Conservation (phyloP, 495 filamentous ascomycete species). For the Podospora pseudopauciseta region DNA sequence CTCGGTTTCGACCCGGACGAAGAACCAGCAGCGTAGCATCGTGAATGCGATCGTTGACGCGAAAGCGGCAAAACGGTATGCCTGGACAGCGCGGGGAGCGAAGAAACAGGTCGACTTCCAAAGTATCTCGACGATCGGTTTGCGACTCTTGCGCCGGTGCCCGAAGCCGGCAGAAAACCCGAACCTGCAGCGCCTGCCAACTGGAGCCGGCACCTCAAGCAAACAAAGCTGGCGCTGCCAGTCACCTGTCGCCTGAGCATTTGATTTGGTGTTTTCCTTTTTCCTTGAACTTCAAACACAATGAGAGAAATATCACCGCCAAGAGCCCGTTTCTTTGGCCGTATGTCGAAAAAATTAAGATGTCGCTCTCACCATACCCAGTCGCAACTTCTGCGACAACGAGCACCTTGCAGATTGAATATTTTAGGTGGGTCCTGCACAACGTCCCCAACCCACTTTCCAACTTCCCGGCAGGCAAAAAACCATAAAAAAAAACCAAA, state of each 20-base stretch:
- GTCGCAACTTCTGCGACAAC: slow-evolving; percentile 11
- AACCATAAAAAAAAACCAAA: too few relatives aligned
- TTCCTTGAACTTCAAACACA: neutral
- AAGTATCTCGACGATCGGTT: neutral
- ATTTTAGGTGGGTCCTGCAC: slow-evolving; percentile 30
- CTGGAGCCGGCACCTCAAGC: slow-evolving; percentile 46
- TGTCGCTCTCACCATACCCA: neutral
- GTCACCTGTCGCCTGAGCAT: slow-evolving; percentile 44
- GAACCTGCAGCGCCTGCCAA: slow-evolving; percentile 16
- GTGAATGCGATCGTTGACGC: neutral
- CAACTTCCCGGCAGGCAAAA: slow-evolving; percentile 21
- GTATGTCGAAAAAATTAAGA: neutral
- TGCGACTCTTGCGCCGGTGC: slow-evolving; percentile 12
- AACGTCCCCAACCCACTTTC: neutral
- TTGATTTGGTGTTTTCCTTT: slow-evolving; percentile 9
- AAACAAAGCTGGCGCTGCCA: slow-evolving; percentile 42
- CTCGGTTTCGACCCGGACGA: neutral
- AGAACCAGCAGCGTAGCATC: neutral
- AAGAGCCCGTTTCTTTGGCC: neutral
- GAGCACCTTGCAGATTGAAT: slow-evolving; percentile 14
- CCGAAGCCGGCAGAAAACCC: neutral
- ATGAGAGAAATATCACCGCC: neutral
- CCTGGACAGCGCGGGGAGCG: neutral
- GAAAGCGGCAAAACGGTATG: neutral
- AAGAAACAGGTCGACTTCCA: neutral